Conservation (phyloP, 2,329 filamentous ascomycete genomes). For the Botrytis squamosa region DNA sequence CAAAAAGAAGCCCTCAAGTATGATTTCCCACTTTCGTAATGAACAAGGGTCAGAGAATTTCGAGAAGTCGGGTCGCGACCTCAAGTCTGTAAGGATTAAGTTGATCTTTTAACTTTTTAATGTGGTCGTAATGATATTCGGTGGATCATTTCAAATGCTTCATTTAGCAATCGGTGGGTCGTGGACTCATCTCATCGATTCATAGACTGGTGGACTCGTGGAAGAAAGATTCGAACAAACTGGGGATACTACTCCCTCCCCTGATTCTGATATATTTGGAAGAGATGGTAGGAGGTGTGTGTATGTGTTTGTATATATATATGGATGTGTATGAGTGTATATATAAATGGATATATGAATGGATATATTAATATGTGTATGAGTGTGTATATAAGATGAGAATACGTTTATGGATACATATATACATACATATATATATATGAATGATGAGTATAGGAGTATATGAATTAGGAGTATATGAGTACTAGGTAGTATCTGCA, state of each 20-base stretch:
- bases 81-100: not conserved
- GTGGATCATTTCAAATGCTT: slow-evolving; percentile 5
- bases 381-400: not conserved
- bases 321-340: not conserved
- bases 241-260: not conserved
- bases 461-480: not conserved
- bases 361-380: too few species aligned
- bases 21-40: not conserved
- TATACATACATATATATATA: too few species aligned
- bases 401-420: not conserved
- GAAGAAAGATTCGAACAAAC: slow-evolving; percentile 3
- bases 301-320: too few species aligned
- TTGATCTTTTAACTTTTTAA: slow-evolving; percentile 2
- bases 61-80: slow-evolving; percentile 1
- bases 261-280: not conserved
- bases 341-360: too few species aligned
- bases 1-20: not conserved
- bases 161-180: slow-evolving; percentile 4
- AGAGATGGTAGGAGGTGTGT: not conserved
- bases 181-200: not conserved
- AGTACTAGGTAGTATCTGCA: not conserved
- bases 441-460: not conserved
- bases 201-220: not conserved
- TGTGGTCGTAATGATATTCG: not conserved
- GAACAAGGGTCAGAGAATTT: not conserved